A percentile compares a stretch with the other conserved stretches of the same genome.
Evolutionary conservation across 176 grass and related monocot species (phyloP).

Genomic region (Oryza glaberrima): DNA sequence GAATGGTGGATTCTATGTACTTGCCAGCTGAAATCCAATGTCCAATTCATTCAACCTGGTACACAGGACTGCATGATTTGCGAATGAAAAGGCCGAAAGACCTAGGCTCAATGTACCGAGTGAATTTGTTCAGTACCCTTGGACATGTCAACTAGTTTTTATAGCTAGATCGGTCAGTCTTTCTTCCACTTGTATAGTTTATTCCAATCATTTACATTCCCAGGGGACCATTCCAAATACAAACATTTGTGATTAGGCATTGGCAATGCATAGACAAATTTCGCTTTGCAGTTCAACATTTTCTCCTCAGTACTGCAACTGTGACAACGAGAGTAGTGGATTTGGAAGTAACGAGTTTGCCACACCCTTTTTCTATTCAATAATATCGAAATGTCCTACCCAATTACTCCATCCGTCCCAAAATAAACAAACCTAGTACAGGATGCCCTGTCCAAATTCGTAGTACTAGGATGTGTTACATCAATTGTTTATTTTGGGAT

Average conservation of each 20-base stretch:
- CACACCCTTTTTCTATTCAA: too few species aligned
- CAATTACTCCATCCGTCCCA: too few species aligned
- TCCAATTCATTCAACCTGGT: conserved; percentile 13
- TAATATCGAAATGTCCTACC: too few species aligned
- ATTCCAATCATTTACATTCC: background rate
- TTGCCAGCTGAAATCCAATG: background rate
- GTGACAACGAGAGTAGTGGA: too few species aligned
- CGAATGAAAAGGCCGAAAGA: background rate
- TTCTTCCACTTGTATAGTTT: background rate
- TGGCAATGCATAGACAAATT: background rate
- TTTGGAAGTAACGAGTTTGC: too few species aligned
- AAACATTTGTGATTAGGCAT: background rate
- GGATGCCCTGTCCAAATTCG: too few species aligned
- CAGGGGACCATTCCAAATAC: background rate
- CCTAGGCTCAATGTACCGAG: background rate
- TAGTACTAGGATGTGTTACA: too few species aligned
- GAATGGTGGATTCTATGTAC: background rate
- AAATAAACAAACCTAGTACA: too few species aligned
- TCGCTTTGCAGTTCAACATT: background rate
- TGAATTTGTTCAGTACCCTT: background rate
- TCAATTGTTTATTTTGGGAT: too few species aligned
- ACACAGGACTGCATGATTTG: background rate
- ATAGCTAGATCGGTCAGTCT: background rate
- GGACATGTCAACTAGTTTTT: background rate
- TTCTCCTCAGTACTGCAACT: background rate